phyloP scores from a whole-genome alignment of 345 rosid species.

The Euclidium syriacum region DNA sequence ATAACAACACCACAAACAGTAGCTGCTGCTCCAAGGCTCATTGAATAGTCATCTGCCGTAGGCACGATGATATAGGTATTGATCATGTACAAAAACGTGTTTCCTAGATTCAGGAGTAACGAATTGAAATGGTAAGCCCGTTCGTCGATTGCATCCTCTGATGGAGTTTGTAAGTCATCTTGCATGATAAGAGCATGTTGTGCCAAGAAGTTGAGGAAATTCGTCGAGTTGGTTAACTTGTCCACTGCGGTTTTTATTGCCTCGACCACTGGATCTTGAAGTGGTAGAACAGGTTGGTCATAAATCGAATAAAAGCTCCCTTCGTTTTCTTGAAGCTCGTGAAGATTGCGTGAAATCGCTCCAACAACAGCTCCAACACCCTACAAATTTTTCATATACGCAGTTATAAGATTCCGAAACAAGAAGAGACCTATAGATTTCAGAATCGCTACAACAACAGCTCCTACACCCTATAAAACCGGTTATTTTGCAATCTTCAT shows the following conservation, averaged over 20 bases:
- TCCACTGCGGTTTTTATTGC: conserved; percentile 80
- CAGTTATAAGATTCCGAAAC: background rate
- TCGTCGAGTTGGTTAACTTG: conserved; percentile 75
- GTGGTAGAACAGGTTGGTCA: conserved; percentile 82
- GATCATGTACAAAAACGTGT: conserved; percentile 92
- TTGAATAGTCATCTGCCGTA: conserved; percentile 90
- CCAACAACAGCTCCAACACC: conserved; percentile 99
- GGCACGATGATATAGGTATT: conserved; percentile 94
- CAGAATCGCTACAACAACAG: too few species aligned
- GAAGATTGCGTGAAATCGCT: conserved; percentile 96
- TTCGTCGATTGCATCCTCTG: conserved; percentile 67
- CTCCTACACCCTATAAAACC: too few species aligned
- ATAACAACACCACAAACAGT: conserved; percentile 98
- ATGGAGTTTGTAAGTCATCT: conserved; percentile 79
- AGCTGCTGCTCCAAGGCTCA: conserved; percentile 95
- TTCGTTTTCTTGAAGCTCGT: conserved; percentile 91
- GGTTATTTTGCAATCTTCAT: too few species aligned
- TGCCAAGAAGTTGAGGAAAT: conserved; percentile 81
- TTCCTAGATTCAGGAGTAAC: conserved; percentile 74
- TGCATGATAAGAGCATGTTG: conserved; percentile 97
- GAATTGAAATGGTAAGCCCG: conserved; percentile 81
- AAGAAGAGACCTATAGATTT: conserved; percentile 5
- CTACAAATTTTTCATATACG: conserved; percentile 39
- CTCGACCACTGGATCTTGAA: conserved; percentile 91
- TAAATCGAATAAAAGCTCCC: conserved; percentile 95